Evolutionary conservation across 139 green algal genomes (phyloP), one percentile per base, ranked within the genome.

Genomic region (Astrephomene gubernaculifera): DNA sequence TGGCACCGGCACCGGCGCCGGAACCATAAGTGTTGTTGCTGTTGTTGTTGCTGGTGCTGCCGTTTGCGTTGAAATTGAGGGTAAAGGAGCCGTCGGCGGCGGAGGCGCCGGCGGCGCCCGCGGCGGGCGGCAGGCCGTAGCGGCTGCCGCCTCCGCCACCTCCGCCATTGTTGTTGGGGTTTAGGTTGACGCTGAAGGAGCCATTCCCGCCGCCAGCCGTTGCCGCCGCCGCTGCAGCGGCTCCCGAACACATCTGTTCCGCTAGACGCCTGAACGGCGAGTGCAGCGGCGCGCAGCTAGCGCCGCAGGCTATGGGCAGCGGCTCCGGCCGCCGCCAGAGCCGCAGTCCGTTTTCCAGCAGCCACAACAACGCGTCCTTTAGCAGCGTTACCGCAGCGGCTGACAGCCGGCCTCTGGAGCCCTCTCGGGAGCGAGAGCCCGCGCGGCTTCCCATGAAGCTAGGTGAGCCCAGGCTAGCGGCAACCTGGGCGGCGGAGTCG

Each of bases 161-260:
- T n/a, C n/a, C n/a, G n/a, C n/a, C n/a, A n/a, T n/a, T n/a, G n/a
- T n/a, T n/a, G n/a, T n/a, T n/a, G n/a, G n/a, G n/a, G n/a, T n/a
- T n/a, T n/a, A n/a, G n/a, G n/a, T n/a, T n/a, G n/a, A n/a, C n/a
- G n/a, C n/a, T n/a, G n/a, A n/a, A n/a, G n/a, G n/a, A n/a, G n/a
- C n/a, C n/a, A n/a, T n/a, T n/a, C n/a, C n/a, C 33, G 44, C 45
- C 71, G 31, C 9, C 45, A 4, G 53, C 54, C 7, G 74, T 57
- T 4, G 57, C 73, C 21, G 36, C 73, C 53, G 73, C 53, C 22
- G 38, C 53, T 6, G 60, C 57, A 38, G 54, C 39, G 19, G 65
- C 65, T 2, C 35, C 65, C 35, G 65, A 31, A n/a, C n/a, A n/a
- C 36, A 82, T 29, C 74, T 82, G 74, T 38, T 82, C 54, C 6